Evolutionary conservation across 2,329 filamentous ascomycete species (phyloP), one percentile per base, ranked within the genome.

Genomic region (Exophiala lecanii-corni): DNA sequence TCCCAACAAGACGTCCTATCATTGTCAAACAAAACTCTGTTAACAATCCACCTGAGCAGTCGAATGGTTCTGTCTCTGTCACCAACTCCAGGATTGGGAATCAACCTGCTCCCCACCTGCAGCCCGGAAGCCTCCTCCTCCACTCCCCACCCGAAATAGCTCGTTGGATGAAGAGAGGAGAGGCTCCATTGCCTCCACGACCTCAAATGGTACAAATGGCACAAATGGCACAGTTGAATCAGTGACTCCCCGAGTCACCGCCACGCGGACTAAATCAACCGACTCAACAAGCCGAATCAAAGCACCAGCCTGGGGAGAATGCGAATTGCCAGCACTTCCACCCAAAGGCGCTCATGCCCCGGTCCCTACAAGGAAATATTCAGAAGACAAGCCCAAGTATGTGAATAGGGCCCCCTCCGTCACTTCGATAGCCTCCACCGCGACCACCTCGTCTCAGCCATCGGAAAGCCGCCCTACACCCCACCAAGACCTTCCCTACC

Each of bases 231-330:
- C 17, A n/a, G 18, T 4, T 20, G 17, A 17, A 17, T 12, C 33
- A 9, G 13, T 18, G 9, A 37, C 43, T n/a, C 41, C 47, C 28
- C 41, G 15, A 21, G 42, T 43, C 7, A 45, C 43, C 9, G 39
- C 50, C 16, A 44, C 40, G 32, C 45, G 55, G 15, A 51, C 48
- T 20, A 56, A 55, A 37, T 57, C 55, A 26, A 60, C 49, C 17
- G 57, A 62, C 17, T 62, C 59, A 26, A 53, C 60, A 17, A 60
- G 62, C 44, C 62, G 66, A 32, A 62, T 75, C 36, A 70, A 71
- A 54, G 74, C 78, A 4, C 78, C 79, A 7, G 71, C 72, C 35
- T 82, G 73, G 62, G 75, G 77, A 47, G 71, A 76, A 36, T 60
- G 69, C 10, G 68, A 70, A 26, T 60, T 81, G 7, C 78, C 78